Conservation (phyloP, 148 eudicot genomes). For the Bassia scoparia region DNA sequence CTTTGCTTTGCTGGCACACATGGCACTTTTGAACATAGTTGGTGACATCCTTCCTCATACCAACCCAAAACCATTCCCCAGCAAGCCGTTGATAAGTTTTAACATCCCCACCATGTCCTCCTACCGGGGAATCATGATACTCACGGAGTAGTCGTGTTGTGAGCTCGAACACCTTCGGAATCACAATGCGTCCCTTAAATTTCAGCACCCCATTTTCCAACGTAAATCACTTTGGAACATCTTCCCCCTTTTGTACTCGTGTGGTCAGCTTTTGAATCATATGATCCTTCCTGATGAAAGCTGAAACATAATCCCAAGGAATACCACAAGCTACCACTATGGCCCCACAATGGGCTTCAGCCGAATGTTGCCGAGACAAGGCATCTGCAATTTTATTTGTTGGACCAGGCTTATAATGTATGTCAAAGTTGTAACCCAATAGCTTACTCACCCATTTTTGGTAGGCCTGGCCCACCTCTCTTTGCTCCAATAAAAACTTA, state of each 20-base stretch:
- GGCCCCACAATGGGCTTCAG: not conserved
- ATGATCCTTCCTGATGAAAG: not conserved
- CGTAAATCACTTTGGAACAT: not conserved
- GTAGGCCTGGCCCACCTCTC: not conserved
- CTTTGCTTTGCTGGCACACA: not conserved
- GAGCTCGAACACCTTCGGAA: not conserved
- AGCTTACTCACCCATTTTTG: not conserved
- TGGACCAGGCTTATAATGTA: not conserved
- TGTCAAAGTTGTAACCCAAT: not conserved
- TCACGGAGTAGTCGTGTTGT: not conserved
- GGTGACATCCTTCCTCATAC: not conserved
- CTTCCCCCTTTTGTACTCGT: not conserved
- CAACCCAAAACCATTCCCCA: not conserved
- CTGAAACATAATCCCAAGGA: not conserved
- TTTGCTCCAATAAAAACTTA: not conserved
- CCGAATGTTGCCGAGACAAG: not conserved
- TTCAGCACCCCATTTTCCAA: not conserved
- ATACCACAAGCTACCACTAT: not conserved
- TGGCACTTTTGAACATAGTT: not conserved
- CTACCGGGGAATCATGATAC: not conserved
- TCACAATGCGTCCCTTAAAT: not conserved
- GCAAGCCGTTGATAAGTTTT: not conserved
- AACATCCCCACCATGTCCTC: not conserved
- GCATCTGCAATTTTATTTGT: not conserved
- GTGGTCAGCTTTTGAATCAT: not conserved